phyloP scores from a whole-genome alignment of 352 stramenopile genomes.

The Pythium periplocum region DNA sequence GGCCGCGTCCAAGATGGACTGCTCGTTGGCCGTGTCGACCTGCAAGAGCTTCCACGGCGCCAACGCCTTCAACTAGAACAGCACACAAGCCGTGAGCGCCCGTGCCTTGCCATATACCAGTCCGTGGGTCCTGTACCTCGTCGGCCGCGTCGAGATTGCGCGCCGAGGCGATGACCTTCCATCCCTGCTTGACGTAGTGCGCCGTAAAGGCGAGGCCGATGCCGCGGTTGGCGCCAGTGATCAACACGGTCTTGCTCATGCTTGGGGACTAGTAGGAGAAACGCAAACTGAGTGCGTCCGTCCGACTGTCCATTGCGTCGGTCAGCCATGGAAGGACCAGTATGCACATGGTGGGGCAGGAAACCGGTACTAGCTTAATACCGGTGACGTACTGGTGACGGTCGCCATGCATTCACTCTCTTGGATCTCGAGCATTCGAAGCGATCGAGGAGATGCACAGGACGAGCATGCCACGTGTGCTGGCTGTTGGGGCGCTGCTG shows the following conservation, averaged over 20 bases:
- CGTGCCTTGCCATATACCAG: not conserved
- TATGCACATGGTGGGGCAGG: too few relatives aligned
- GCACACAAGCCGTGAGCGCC: not conserved
- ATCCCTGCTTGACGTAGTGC: slow-evolving; percentile 36
- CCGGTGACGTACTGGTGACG: too few relatives aligned
- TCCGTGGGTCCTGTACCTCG: slow-evolving; percentile 12
- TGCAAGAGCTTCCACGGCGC: slow-evolving; percentile 39
- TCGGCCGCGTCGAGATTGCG: slow-evolving; percentile 31
- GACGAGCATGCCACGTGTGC: slow-evolving; percentile 15
- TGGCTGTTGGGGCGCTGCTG: slow-evolving; percentile 6
- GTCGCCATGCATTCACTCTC: too few relatives aligned
- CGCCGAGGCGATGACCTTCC: slow-evolving; percentile 46
- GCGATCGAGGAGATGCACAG: not conserved
- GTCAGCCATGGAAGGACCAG: too few relatives aligned
- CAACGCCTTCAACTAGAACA: slow-evolving; percentile 25
- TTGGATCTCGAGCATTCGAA: slow-evolving; percentile 12
- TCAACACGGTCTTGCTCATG: slow-evolving; percentile 46
- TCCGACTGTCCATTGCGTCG: too few relatives aligned
- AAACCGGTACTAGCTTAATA: too few relatives aligned
- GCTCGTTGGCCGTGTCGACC: slow-evolving; percentile 48
- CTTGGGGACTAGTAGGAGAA: too few relatives aligned
- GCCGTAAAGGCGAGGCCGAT: slow-evolving; percentile 43
- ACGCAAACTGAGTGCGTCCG: too few relatives aligned
- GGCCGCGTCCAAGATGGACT: slow-evolving; percentile 37
- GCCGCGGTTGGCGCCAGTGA: slow-evolving; percentile 54